Conservation (phyloP, 768 basidiomycete species). For the Boletus speciosus region DNA sequence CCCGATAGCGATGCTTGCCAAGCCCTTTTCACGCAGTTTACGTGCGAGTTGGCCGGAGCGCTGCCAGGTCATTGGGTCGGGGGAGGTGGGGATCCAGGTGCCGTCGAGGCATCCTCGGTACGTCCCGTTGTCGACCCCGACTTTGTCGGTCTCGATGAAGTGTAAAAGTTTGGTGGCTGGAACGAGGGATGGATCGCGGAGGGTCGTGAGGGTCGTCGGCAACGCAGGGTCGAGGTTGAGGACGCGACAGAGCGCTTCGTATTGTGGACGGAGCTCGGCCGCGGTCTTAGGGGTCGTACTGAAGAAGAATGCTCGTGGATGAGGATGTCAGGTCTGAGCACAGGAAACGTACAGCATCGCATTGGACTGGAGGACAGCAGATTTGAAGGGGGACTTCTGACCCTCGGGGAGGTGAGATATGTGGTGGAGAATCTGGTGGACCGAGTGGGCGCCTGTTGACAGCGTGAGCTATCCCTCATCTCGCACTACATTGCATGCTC, state of each 20-base stretch:
- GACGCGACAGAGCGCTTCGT: slow-evolving; percentile 55
- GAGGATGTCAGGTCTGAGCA: neutral
- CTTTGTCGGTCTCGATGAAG: slow-evolving; percentile 53
- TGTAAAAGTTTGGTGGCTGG: slow-evolving; percentile 50
- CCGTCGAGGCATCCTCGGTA: slow-evolving; percentile 66
- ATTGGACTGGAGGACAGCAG: slow-evolving; percentile 70
- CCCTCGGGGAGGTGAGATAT: slow-evolving; percentile 60
- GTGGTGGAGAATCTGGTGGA: slow-evolving; percentile 71
- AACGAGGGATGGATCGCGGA: slow-evolving; percentile 48
- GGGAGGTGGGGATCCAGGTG: slow-evolving; percentile 51
- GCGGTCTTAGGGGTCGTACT: slow-evolving; percentile 60
- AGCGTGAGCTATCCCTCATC: neutral
- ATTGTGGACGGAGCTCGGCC: slow-evolving; percentile 56
- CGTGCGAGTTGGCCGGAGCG: slow-evolving; percentile 55
- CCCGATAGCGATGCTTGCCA: slow-evolving; percentile 61
- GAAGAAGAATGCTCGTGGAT: neutral
- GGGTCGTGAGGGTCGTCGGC: slow-evolving; percentile 44
- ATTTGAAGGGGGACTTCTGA: slow-evolving; percentile 57
- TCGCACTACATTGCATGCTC: neutral
- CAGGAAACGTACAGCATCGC: slow-evolving; percentile 54
- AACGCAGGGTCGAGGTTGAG: slow-evolving; percentile 53
- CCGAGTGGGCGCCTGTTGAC: slow-evolving; percentile 62
- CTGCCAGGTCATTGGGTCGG: slow-evolving; percentile 68
- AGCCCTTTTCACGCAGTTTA: slow-evolving; percentile 52
- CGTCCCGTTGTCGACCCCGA: slow-evolving; percentile 54